Conservation (phyloP, 1,284 basidiomycete genomes). For the Cutaneotrichosporon sp. region DNA sequence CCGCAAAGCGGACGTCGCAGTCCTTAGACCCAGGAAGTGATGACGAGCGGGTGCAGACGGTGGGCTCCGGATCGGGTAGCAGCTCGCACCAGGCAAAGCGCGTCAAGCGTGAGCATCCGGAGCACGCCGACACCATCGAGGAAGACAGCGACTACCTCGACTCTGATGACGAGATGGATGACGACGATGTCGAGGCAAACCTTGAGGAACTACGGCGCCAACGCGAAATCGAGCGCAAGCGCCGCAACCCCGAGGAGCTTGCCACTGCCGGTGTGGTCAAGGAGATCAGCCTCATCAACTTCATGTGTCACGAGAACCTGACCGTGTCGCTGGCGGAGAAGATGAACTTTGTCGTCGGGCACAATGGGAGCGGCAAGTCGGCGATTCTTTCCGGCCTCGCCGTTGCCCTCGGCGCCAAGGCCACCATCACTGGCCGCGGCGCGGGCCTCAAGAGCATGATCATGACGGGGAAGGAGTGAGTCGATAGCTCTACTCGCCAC, state of each 20-base stretch:
- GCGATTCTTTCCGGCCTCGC: constrained; percentile 92
- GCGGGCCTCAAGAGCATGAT: constrained; percentile 85
- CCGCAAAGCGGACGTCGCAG: constrained; percentile 7
- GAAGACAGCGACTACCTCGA: constrained; percentile 20
- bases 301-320: constrained; percentile 92
- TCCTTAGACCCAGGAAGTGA: constrained; percentile 6
- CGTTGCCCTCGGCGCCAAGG: constrained; percentile 90
- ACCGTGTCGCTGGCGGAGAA: constrained; percentile 80
- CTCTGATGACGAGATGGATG: constrained; percentile 13
- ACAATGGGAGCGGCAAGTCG: constrained; percentile 77
- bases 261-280: constrained; percentile 72
- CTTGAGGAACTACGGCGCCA: constrained; percentile 7
- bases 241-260: neutral
- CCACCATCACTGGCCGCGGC: constrained; percentile 81
- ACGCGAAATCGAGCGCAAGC: constrained; percentile 1
- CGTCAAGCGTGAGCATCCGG: constrained; percentile 29
- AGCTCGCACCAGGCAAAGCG: constrained; percentile 26
- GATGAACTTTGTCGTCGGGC: constrained; percentile 96
- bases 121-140: neutral
- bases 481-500: constrained; percentile 17
- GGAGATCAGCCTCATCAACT: constrained; percentile 80
- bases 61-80: neutral
- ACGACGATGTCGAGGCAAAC: constrained; percentile 25
- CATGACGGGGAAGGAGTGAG: constrained; percentile 75
- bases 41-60: constrained; percentile 3